Evolutionary conservation across 2,329 filamentous ascomycete genomes (phyloP).

Genomic region (Xylariaceae sp.): DNA sequence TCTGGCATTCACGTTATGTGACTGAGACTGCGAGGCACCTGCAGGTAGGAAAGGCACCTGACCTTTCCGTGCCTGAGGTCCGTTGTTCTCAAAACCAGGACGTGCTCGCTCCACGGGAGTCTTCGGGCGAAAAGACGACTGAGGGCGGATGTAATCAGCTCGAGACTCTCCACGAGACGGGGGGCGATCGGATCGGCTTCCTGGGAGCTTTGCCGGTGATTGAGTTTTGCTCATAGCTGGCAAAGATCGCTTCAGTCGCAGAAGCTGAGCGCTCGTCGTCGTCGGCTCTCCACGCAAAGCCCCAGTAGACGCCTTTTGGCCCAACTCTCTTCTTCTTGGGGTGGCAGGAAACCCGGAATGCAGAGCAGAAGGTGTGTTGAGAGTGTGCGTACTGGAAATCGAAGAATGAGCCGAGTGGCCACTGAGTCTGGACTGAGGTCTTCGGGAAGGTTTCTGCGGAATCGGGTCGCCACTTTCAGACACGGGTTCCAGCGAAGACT

Average conservation of each 20-base stretch:
- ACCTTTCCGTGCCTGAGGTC: conserved; percentile 51
- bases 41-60: conserved; percentile 74
- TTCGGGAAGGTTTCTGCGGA: conserved; percentile 47
- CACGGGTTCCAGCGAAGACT: conserved; percentile 81
- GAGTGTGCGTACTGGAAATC: conserved; percentile 55
- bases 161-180: conserved; percentile 53
- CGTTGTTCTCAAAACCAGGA: conserved; percentile 45
- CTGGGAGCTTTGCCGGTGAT: conserved; percentile 45
- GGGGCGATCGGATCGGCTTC: conserved; percentile 50
- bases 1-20: conserved; percentile 73
- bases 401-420: conserved; percentile 67
- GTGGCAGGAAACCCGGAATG: conserved; percentile 52
- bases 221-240: conserved; percentile 51
- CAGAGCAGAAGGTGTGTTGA: conserved; percentile 52
- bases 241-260: conserved; percentile 61
- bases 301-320: conserved; percentile 48
- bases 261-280: conserved; percentile 60
- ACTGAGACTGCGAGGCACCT: conserved; percentile 65
- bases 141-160: conserved; percentile 46
- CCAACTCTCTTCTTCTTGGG: conserved; percentile 56
- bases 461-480: conserved; percentile 80
- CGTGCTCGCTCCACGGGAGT: conserved; percentile 63
- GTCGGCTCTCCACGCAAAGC: conserved; percentile 54
- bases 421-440: conserved; percentile 58
- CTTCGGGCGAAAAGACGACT: conserved; percentile 55